Evolutionary conservation across 768 basidiomycete genomes (phyloP).

Genomic region (Leccinum longicurvipes): DNA sequence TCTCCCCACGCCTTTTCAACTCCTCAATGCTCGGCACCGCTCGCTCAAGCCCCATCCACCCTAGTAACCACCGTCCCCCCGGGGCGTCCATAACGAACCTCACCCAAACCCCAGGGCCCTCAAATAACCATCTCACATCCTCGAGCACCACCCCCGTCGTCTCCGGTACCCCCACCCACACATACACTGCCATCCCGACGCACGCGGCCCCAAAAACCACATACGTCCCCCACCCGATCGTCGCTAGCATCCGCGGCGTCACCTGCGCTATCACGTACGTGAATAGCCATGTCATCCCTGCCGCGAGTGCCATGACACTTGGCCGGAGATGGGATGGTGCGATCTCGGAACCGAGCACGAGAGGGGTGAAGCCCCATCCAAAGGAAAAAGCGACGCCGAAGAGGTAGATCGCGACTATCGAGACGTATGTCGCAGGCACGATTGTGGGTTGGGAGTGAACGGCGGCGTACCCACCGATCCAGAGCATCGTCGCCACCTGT

Average conservation of each 20-base stretch:
- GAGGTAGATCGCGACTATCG: conserved; percentile 36
- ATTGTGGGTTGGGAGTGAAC: conserved; percentile 26
- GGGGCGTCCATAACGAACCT: conserved; percentile 34
- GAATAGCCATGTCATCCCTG: conserved; percentile 34
- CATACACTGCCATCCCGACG: conserved; percentile 32
- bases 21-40: conserved; percentile 28
- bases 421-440: conserved; percentile 32
- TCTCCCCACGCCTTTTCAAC: too few species aligned
- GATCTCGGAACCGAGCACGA: conserved; percentile 33
- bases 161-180: conserved; percentile 37
- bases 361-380: conserved; percentile 32
- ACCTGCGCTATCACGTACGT: conserved; percentile 36
- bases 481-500: conserved; percentile 37
- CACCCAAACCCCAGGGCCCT: conserved; percentile 22
- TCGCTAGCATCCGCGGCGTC: conserved; percentile 33
- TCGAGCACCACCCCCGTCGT: conserved; percentile 39
- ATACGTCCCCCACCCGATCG: conserved; percentile 29
- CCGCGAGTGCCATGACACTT: conserved; percentile 31
- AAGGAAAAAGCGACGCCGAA: conserved; percentile 36
- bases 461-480: conserved; percentile 32
- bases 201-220: conserved; percentile 30
- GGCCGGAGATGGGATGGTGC: conserved; percentile 36
- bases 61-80: conserved; percentile 14
- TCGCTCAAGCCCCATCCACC: conserved; percentile 15
- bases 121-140: conserved; percentile 35